phyloP scores from a whole-genome alignment of 208 protist genomes.

The Balamuthia mandrillaris region DNA sequence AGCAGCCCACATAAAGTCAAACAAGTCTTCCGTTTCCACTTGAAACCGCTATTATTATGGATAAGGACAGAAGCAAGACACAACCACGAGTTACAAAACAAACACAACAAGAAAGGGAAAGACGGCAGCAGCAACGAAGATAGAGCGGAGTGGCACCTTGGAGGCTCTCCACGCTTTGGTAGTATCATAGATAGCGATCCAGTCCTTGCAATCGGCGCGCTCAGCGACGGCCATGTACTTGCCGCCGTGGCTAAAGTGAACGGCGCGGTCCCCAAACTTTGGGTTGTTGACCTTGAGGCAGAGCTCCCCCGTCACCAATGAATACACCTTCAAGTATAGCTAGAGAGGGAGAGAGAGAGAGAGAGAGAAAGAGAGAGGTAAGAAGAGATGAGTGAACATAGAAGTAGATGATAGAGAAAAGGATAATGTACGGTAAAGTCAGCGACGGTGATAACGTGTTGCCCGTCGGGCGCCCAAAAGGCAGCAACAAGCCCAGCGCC shows the following conservation, averaged over 20 bases:
- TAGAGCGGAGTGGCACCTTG: neutral
- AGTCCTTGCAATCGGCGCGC: constrained; percentile 5
- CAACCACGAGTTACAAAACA: neutral
- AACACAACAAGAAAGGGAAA: neutral
- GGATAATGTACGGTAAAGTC: neutral
- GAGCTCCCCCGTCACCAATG: neutral
- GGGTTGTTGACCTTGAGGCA: neutral
- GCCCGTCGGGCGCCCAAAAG: neutral
- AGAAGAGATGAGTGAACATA: neutral
- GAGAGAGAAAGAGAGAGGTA: neutral
- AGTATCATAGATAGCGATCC: neutral
- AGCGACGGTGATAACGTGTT: neutral
- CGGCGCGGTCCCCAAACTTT: neutral
- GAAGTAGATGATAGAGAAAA: neutral
- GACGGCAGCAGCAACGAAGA: no score
- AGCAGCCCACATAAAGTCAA: neutral
- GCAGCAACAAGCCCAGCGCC: neutral
- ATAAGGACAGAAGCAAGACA: neutral
- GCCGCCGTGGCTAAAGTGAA: neutral
- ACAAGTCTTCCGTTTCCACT: neutral
- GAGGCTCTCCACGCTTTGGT: neutral
- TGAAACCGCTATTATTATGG: neutral
- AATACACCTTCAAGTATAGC: neutral
- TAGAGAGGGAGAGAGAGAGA: neutral
- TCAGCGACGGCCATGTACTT: neutral